Conservation (phyloP, 176 grass and related monocot genomes). For the Panicum miliaceum region DNA sequence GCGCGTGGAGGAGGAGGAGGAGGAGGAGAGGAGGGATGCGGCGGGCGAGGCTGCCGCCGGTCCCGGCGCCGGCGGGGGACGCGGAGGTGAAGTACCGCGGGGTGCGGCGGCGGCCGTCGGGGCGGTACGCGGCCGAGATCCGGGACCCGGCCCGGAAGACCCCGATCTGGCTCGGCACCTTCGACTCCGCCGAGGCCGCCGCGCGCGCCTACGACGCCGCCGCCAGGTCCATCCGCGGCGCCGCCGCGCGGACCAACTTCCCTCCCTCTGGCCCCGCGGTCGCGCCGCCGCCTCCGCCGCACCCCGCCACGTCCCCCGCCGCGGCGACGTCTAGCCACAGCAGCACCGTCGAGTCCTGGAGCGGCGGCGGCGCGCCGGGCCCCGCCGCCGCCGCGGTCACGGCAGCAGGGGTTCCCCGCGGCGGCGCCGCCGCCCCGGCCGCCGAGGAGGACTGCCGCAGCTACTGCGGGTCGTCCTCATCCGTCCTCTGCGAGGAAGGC, state of each 20-base stretch:
- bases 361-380: conserved; percentile 41
- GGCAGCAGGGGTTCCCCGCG: not conserved
- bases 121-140: conserved; percentile 85
- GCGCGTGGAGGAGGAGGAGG: not conserved
- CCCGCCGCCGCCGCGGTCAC: not conserved
- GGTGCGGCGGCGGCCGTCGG: conserved; percentile 70
- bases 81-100: conserved; percentile 67
- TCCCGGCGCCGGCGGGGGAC: not conserved
- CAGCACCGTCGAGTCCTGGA: conserved; percentile 84
- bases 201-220: conserved; percentile 82
- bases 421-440: not conserved
- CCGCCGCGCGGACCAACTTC: conserved; percentile 70
- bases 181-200: conserved; percentile 67
- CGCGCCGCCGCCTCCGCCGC: not conserved
- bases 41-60: conserved; percentile 48
- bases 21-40: conserved; percentile 15
- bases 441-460: conserved; percentile 64
- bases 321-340: conserved; percentile 73
- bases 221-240: conserved; percentile 58
- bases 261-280: not conserved
- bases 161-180: conserved; percentile 74
- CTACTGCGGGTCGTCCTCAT: conserved; percentile 77
- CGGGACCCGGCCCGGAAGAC: conserved; percentile 70
- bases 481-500: conserved; percentile 61
- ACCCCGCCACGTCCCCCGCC: not conserved